These are phyloP conservation scores for Sporothrix sp. DNA, from an alignment of 2,329 filamentous ascomycete genomes.

Conservation along the genomic window DNA sequence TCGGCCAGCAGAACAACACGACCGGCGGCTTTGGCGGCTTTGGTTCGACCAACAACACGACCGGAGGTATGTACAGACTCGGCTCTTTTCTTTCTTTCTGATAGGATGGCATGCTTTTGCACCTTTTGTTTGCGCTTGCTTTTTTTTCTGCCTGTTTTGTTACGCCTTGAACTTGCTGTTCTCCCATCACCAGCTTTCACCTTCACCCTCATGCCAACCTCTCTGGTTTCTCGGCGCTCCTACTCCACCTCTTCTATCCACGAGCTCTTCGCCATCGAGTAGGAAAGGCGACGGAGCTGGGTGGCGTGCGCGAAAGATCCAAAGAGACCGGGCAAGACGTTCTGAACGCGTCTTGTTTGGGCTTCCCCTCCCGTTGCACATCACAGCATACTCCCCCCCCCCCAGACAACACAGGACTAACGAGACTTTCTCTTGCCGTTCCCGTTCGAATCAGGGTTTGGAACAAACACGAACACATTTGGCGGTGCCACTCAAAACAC, in stretches of 20 bases:
- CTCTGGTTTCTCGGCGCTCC: neutral
- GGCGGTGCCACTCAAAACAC: constrained; percentile 28
- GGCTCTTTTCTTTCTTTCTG: neutral
- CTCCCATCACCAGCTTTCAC: neutral
- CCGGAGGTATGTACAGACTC: constrained; percentile 39
- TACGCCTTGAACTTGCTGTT: neutral
- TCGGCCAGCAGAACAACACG: constrained; percentile 46
- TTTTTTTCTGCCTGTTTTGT: neutral
- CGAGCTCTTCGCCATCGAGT: neutral
- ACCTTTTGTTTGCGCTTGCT: constrained; percentile 6
- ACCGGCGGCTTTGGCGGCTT: constrained; percentile 48
- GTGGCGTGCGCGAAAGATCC: neutral
- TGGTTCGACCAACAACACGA: constrained; percentile 33
- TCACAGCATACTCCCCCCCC: neutral
- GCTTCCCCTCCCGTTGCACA: no score
- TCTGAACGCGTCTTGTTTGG: neutral
- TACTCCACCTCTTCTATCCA: neutral
- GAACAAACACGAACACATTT: constrained; percentile 28
- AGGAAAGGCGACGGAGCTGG: neutral
- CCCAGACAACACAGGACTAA: constrained; percentile 18
- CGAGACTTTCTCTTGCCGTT: constrained; percentile 13
- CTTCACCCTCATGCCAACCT: neutral
- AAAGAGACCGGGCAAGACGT: neutral
- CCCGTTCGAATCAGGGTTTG: constrained; percentile 24
- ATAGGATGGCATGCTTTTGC: no score